Evolutionary conservation across 73 alveolate species (phyloP), one percentile per base, ranked within the genome.

Genomic region (Paramecium octaurelia): DNA sequence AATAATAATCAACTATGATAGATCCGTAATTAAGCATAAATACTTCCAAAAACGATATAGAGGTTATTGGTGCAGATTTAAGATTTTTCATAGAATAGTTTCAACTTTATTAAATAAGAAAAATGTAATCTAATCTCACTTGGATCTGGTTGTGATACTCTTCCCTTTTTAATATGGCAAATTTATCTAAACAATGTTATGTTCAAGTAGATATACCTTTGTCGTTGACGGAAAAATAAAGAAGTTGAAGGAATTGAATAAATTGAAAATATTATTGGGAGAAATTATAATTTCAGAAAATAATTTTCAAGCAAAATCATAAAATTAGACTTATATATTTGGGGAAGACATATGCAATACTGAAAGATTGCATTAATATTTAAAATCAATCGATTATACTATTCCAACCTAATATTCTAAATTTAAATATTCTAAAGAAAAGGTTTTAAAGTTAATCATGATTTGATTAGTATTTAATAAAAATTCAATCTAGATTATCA

Each of bases 321-420:
- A 27, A 64, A 29, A 64, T 29, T 24, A 24, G 12, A 29, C 8
- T 24, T 95, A 95, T 77, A 90, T 90, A 60, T 86, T 95, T 85
- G 93, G 94, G 31, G 93, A 95, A 58, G 98, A 95, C 87, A 58
- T 95, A 92, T 92, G 96, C 36, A 92, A 93, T n/a, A 75, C 85
- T 48, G 94, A 91, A 60, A 50, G 90, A 92, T 92, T 95, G 73
- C 35, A 88, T 50, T 86, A 95, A 76, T 60, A 94, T 2, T 86
- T 95, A 44, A 29, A 91, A 35, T 46, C 60, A 31, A 44, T 36
- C 18, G 77, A 80, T 58, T 57, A 48, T 18, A 89, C 54, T 1
- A 40, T 70, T 6, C 94, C 94, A 34, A 97, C 99, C 18, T 75
- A n/a, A n/a, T n/a, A n/a, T n/a, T n/a, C n/a, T n/a, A n/a, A n/a